A percentile compares a stretch with the other conserved stretches of the same genome.
Conservation (phyloP, 2,329 filamentous ascomycete species). For the Colletotrichum tropicale region DNA sequence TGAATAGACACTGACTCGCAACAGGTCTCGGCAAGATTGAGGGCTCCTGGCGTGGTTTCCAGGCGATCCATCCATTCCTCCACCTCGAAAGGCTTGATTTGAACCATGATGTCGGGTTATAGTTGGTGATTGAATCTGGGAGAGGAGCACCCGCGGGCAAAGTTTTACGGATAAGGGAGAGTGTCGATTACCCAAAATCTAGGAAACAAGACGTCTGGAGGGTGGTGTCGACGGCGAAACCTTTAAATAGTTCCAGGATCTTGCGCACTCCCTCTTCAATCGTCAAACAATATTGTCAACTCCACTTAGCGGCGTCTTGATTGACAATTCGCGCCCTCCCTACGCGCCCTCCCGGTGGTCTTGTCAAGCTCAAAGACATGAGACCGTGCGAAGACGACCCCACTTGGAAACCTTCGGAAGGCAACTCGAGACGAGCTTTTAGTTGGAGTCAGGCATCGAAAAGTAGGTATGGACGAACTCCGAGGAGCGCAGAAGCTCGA, state of each 20-base stretch:
- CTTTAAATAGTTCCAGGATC: not conserved
- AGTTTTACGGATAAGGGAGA: not conserved
- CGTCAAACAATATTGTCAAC: not conserved
- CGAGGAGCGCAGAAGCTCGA: not conserved
- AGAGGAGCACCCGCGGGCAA: not conserved
- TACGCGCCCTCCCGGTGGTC: not conserved
- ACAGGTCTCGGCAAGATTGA: conserved; percentile 83
- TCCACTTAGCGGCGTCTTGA: not conserved
- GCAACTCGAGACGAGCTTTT: not conserved
- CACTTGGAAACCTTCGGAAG: not conserved
- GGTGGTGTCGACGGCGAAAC: not conserved
- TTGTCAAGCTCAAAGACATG: not conserved
- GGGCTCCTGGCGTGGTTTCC: conserved; percentile 56
- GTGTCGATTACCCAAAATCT: not conserved
- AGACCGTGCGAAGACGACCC: not conserved
- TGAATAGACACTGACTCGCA: conserved; percentile 75
- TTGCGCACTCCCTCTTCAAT: not conserved
- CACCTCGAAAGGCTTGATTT: conserved; percentile 59
- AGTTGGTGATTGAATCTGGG: not conserved
- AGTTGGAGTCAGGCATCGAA: not conserved
- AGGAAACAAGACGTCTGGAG: not conserved
- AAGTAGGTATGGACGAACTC: not conserved
- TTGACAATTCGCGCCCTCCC: not conserved
- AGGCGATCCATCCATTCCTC: conserved; percentile 73
- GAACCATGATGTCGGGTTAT: conserved; percentile 32